Evolutionary conservation across 768 basidiomycete genomes (phyloP), one percentile per base, ranked within the genome.

Genomic region (Rhizopogon roseolus): DNA sequence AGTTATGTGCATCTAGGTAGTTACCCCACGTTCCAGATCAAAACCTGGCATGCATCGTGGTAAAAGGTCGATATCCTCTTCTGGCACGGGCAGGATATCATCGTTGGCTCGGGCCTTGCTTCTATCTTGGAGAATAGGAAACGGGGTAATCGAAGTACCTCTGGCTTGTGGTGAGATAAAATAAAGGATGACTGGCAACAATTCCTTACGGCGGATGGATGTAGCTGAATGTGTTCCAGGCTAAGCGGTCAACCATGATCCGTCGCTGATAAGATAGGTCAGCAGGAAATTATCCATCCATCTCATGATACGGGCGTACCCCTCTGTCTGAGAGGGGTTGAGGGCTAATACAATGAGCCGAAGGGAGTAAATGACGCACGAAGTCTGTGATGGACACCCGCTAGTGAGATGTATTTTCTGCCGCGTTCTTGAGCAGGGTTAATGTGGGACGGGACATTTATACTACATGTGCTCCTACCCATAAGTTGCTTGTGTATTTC

Each of bases 1-100:
- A 16, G 19, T 32, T 22, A 17, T 16, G 19, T 34, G 22, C 19
- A 9, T 14, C 22, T 22, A 11, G 16, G 17, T 14, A 8, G 19
- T 46, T 46, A 46, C 45, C 45, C 34, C 19, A 29, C 45, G 45
- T 46, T 46, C 45, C 45, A 46, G 32, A 46, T 46, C 45, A 46
- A 46, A 46, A 22, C 45, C 17, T 9, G 29, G 45, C 32, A 34
- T 34, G 32, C 19, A 9, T 46, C 45, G 45, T 5, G 45, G 32
- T 17, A 34, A 14, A 14, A 46, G 45, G 22, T 32, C 19, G 13
- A 46, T 46, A 46, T 46, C 14, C 14, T 34, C 45, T 46, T 46
- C 32, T 7, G 19, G 14, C 5, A 19, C 32, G 17, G 45, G 19
- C 7, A 4, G 32, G 6, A 46, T 32, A 7, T 19, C 6, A 9